phyloP scores from a whole-genome alignment of 139 green algal species.

The Chlamydomonas asymmetrica region DNA sequence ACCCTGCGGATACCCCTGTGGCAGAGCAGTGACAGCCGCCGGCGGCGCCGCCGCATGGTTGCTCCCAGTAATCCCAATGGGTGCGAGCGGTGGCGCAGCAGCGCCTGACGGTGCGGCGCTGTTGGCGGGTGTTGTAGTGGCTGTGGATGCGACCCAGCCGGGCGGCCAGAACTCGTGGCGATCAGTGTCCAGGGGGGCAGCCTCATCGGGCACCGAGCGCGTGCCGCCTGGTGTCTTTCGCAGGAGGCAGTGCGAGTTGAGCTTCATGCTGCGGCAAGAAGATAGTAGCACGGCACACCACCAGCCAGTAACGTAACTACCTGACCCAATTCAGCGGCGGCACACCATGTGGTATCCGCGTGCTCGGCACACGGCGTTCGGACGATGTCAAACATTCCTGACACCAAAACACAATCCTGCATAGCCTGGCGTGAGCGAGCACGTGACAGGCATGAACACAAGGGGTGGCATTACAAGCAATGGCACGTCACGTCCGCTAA shows the following conservation, averaged over 20 bases:
- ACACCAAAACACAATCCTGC: background rate
- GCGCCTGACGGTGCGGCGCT: background rate
- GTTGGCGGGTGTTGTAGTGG: background rate
- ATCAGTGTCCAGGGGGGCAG: background rate
- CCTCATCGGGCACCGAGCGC: background rate
- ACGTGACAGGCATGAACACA: too few relatives aligned
- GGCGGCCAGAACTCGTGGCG: conserved; percentile 10
- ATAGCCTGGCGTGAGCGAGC: background rate
- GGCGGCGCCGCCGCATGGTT: background rate
- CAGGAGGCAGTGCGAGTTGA: conserved; percentile 18
- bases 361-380: too few relatives aligned
- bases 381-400: too few relatives aligned
- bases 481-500: too few relatives aligned
- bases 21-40: background rate
- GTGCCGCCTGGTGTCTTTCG: background rate
- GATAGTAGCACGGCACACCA: background rate
- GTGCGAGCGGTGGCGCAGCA: too few relatives aligned
- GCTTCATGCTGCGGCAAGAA: background rate
- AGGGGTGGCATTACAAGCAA: too few relatives aligned
- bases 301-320: background rate
- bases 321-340: too few relatives aligned
- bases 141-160: too few relatives aligned
- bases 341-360: too few relatives aligned
- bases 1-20: background rate
- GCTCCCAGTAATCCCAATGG: background rate